Base-by-base conservation (phyloP, 2,329 filamentous ascomycete genomes). In the Clarireedia paspali region DNA sequence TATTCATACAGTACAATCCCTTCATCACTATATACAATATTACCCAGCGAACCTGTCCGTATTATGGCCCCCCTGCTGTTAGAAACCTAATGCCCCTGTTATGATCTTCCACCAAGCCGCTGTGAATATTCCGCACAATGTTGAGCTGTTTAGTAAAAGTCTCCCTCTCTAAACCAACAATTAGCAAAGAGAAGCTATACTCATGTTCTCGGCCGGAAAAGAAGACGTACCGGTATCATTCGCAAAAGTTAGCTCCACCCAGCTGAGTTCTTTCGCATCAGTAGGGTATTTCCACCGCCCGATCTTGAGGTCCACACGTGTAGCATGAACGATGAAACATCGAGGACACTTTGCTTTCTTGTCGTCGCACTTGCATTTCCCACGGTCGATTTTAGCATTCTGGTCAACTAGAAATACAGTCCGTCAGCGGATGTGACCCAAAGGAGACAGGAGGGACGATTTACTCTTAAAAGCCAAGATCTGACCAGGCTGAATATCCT, bases 391-490 rank as follows among this genome's bases (percentile, higher is more conserved):
- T 23, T 50, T 45, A 1, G 47, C 40, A 1, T 15, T 4, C 14
- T 15, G 26, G 10, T 36, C 27, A 20, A 55, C 53, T 55, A 15
- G 12, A 30, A 23, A 26, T 3, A 4, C 4, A 23, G n/a, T 20
- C 20, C 20, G 9, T 47, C 26, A 23, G 17, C 23, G 7, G 9
- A 4, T 15, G 20, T 17, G 15, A 24, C 1, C 20, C 2, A 20
- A 42, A 2, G 3, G 17, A 42, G 39, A 20, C n/a, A 26, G 9
- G 3, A n/a, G 1, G 3, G 1, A 4, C 12, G n/a, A 6, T 34
- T 40, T 17, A 55, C 53, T 34, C 26, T 45, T 55, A 10, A 55
- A 55, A n/a, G 38, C 38, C 4, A 55, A 26, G 12, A 55, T 50
- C 5, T 55, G 46, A 9, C 46, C 53, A 15, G 14, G 17, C 15